Percentiles rank a stretch among this genome's conserved stretches.
Evolutionary conservation across 1,284 basidiomycete genomes (phyloP).

Genomic region (Meripilus lineatus): DNA sequence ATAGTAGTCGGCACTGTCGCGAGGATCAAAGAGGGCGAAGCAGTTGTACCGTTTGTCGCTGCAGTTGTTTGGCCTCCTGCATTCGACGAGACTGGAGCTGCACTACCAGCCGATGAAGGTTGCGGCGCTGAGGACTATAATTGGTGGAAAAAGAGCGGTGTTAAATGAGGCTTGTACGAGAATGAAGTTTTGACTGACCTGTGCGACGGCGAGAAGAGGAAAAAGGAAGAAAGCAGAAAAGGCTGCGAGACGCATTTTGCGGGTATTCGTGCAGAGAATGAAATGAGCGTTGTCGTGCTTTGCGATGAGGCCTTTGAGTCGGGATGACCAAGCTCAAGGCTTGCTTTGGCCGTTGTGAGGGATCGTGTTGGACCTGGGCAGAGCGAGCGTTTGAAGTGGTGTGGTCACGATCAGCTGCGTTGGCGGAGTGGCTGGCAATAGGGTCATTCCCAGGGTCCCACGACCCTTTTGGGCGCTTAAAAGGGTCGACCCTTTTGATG

Average conservation of each 20-base stretch:
- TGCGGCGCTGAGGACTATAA: constrained; percentile 4
- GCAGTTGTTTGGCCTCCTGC: not conserved
- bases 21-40: constrained; percentile 16
- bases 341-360: not conserved
- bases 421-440: too few species aligned
- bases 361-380: constrained; percentile 3
- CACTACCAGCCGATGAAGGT: constrained; percentile 1
- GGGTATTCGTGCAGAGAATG: too few species aligned
- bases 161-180: constrained; percentile 10
- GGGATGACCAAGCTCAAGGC: too few species aligned
- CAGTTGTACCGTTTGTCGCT: constrained; percentile 3
- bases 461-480: too few species aligned
- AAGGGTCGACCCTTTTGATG: too few species aligned
- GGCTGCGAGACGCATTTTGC: constrained; percentile 22
- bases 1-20: constrained; percentile 21
- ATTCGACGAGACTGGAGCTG: not conserved
- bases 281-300: too few species aligned
- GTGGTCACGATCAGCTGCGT: not conserved
- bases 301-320: too few species aligned
- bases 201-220: constrained; percentile 30
- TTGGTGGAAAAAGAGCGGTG: constrained; percentile 17
- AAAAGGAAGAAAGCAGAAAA: constrained; percentile 25
- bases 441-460: too few species aligned
- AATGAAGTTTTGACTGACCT: constrained; percentile 23
- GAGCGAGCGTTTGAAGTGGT: not conserved